Base-by-base conservation (phyloP, 768 basidiomycete genomes). In the Mycena latifolia region DNA sequence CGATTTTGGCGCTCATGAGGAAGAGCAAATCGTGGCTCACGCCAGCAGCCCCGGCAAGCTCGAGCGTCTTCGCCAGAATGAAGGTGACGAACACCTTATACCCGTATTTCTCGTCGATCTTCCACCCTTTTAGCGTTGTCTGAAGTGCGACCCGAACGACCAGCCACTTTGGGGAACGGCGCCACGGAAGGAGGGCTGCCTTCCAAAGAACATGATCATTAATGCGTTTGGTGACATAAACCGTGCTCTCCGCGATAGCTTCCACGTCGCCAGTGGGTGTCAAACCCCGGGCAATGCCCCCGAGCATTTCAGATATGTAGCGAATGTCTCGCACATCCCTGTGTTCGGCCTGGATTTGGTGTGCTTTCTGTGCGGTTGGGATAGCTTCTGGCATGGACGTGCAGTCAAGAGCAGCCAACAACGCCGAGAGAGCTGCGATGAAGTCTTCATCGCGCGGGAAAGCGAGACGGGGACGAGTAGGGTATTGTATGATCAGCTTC, bases 11-110 rank as follows among this genome's bases (percentile, higher is more conserved):
- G 33, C 75, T 72, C 63, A 82, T 78, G 66, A 66, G 69, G n/a
- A 77, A 77, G 24, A 86, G 73, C 6, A 81, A 43, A 25, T 84
- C 80, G 51, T 74, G 33, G 37, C 33, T 53, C 43, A 55, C 41
- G 12, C 20, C 31, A 1, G 17, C 17, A 7, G 18, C 5, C 2
- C 12, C 6, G 5, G 74, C 76, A 5, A 70, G 27, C 2, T 71
- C 31, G 2, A 82, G 67, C 17, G 83, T 52, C 25, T 66, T 41
- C 7, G 77, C 68, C 37, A 82, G 70, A 54, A 86, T 72, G 50
- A 78, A 86, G 2, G 82, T 43, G 70, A 86, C 81, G 72, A 88
- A 88, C 4, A 41, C 14, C 60, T 88, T 88, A 74, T 88, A 88
- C 0, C 73, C 69, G 12, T 59, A 57, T 6, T 69, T 41, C 11